These are phyloP conservation scores for Xylaria sp. DNA, from an alignment of 2,329 filamentous ascomycete species.

Conservation along the genomic window DNA sequence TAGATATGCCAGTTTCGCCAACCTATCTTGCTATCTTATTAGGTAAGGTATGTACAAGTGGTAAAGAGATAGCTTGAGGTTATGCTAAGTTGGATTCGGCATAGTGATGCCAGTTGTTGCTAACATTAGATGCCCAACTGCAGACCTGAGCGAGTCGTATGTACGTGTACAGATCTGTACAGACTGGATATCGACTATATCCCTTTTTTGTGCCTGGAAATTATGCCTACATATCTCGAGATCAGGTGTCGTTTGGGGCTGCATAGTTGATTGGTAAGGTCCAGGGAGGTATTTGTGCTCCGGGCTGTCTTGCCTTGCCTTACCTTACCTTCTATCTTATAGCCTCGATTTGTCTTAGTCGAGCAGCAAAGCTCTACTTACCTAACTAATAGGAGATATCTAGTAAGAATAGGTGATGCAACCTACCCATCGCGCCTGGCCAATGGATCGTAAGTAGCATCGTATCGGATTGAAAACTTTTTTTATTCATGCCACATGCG, in stretches of 20 bases:
- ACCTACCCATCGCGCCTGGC: conserved; percentile 18
- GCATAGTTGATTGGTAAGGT: no score
- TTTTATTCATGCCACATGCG: not conserved
- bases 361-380: not conserved
- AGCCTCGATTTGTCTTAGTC: not conserved
- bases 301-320: no score
- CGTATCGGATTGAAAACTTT: conserved; percentile 14
- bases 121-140: not conserved
- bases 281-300: no score
- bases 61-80: no score
- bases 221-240: no score
- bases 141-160: no score
- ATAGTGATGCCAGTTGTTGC: no score
- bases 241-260: not conserved
- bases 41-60: no score
- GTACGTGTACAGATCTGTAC: no score
- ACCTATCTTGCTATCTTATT: no score
- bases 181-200: no score
- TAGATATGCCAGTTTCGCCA: no score
- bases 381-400: not conserved
- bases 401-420: not conserved
- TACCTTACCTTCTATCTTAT: not conserved
- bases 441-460: conserved; percentile 14
- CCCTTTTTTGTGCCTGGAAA: not conserved
- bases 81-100: not conserved